These are phyloP conservation scores for Isatis lusitanica DNA, from an alignment of 441 rosid genomes.

Conservation along the genomic window DNA sequence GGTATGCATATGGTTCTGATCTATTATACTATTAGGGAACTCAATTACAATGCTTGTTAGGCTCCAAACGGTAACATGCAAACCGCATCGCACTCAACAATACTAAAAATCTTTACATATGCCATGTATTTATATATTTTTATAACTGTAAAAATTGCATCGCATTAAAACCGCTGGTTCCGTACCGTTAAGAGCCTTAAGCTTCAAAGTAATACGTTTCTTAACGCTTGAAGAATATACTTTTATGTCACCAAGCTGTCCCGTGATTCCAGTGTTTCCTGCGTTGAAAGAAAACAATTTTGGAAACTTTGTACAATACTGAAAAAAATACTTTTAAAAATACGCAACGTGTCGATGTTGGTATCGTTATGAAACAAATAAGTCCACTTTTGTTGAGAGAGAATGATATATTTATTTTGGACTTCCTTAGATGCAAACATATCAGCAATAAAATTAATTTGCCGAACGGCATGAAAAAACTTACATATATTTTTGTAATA, in stretches of 20 bases:
- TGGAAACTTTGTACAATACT: background rate
- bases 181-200: too few species aligned
- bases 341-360: background rate
- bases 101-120: too few species aligned
- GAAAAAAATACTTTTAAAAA: too few species aligned
- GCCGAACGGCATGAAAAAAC: background rate
- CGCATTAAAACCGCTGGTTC: too few species aligned
- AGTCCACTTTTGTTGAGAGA: background rate
- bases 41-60: too few species aligned
- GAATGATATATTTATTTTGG: background rate
- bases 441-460: background rate
- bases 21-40: too few species aligned
- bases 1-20: too few species aligned
- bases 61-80: too few species aligned
- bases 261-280: background rate
- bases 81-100: too few species aligned
- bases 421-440: constrained; percentile 3
- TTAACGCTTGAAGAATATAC: background rate
- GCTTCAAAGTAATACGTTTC: background rate
- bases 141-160: too few species aligned
- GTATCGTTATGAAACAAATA: background rate
- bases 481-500: background rate
- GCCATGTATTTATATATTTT: too few species aligned
- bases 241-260: background rate
- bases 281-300: constrained; percentile 2